These are phyloP conservation scores for Rhododendron ovatum DNA, from an alignment of 148 eudicot species.

Conservation along the genomic window DNA sequence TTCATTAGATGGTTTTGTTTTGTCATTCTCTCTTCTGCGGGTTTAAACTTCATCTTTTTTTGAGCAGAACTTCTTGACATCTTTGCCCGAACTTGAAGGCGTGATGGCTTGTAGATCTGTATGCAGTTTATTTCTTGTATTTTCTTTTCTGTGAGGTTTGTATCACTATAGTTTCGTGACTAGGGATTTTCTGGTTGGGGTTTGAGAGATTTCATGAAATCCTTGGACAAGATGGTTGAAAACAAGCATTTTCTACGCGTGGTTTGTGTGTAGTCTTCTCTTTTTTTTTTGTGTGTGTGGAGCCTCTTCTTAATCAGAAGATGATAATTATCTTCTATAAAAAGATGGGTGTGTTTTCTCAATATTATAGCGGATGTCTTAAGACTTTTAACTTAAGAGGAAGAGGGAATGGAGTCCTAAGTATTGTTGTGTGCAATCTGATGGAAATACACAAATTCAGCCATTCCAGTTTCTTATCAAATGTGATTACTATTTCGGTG, in stretches of 20 bases:
- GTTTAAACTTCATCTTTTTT: background rate
- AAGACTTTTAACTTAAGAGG: background rate
- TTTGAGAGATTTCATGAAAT: background rate
- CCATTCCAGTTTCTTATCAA: background rate
- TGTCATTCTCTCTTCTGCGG: background rate
- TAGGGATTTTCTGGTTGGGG: background rate
- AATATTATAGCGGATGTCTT: background rate
- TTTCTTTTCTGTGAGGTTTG: background rate
- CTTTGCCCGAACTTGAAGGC: background rate
- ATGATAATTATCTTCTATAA: background rate
- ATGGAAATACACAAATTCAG: background rate
- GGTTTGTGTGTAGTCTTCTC: background rate
- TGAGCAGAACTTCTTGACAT: background rate
- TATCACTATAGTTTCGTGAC: background rate
- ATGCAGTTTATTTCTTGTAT: background rate
- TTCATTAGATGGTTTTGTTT: slow-evolving; percentile 23
- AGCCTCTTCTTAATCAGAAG: background rate
- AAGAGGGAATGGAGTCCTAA: background rate
- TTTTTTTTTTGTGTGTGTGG: no score
- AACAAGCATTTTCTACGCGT: background rate
- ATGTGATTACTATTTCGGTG: background rate
- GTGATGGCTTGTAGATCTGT: background rate
- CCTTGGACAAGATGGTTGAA: background rate
- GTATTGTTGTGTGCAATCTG: background rate
- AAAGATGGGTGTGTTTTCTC: background rate